phyloP scores from a whole-genome alignment of 805 yeast species.

The Sungouiella thailandica region DNA sequence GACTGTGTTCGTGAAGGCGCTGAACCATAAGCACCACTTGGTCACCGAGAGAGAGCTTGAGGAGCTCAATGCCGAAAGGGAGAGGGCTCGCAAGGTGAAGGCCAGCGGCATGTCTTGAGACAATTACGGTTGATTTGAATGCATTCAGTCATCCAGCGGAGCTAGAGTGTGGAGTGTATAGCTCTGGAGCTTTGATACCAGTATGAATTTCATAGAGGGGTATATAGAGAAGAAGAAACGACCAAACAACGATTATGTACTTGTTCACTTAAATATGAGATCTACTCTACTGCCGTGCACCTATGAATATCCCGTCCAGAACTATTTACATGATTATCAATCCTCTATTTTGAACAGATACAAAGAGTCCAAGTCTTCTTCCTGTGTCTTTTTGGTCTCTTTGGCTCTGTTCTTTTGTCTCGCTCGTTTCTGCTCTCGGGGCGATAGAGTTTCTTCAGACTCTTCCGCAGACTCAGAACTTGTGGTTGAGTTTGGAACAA shows the following conservation, averaged over 20 bases:
- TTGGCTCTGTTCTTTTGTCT: constrained; percentile 13
- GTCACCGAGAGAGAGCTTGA: constrained; percentile 61
- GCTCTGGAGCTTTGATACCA: too few relatives aligned
- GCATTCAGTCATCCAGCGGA: too few relatives aligned
- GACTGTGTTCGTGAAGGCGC: constrained; percentile 13
- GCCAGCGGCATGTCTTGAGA: constrained; percentile 10
- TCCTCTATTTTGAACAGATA: constrained; percentile 38
- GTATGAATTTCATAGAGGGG: too few relatives aligned
- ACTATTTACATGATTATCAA: too few relatives aligned
- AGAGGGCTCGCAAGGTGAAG: constrained; percentile 9
- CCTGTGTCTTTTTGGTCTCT: constrained; percentile 17
- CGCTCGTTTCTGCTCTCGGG: constrained; percentile 14
- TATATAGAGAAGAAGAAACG: too few relatives aligned
- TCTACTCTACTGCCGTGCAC: too few relatives aligned
- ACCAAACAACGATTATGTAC: too few relatives aligned
- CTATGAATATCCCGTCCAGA: too few relatives aligned
- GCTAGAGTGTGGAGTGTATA: too few relatives aligned
- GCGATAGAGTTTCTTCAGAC: constrained; percentile 6
- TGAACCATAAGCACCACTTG: constrained; percentile 60
- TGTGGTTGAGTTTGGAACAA: constrained; percentile 8
- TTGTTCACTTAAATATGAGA: too few relatives aligned
- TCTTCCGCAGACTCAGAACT: constrained; percentile 1
- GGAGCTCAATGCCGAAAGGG: constrained; percentile 29
- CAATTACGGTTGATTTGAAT: too few relatives aligned
- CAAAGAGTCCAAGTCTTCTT: constrained; percentile 35